Conservation (phyloP, 2,329 filamentous ascomycete species). For the Myriosclerotinia duriaeana region DNA sequence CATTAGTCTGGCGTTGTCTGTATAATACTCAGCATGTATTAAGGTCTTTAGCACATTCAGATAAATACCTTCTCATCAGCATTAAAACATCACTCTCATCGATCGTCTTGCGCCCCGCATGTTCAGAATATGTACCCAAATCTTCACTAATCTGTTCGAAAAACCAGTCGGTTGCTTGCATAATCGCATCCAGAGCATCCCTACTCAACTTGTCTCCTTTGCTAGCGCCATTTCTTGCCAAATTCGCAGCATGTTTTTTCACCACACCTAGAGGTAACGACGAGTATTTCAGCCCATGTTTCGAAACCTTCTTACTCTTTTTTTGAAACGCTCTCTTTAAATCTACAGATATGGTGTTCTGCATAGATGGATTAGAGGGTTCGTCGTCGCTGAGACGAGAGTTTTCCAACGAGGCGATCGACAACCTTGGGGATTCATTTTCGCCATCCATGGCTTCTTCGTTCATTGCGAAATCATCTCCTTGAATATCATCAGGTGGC, state of each 20-base stretch:
- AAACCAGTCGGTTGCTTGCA: constrained; percentile 84
- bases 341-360: not conserved
- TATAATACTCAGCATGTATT: constrained; percentile 41
- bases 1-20: constrained; percentile 75
- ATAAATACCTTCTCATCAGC: constrained; percentile 72
- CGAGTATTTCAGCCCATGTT: constrained; percentile 72
- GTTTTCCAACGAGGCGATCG: not conserved
- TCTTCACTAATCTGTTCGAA: constrained; percentile 86
- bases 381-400: not conserved
- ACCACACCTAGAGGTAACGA: constrained; percentile 71
- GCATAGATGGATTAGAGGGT: not conserved
- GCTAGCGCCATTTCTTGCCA: constrained; percentile 64
- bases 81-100: constrained; percentile 81
- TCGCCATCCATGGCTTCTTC: constrained; percentile 10
- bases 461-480: not conserved
- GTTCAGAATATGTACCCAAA: constrained; percentile 73
- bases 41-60: not conserved
- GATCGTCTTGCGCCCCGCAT: constrained; percentile 80
- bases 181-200: constrained; percentile 71
- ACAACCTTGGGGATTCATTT: not conserved
- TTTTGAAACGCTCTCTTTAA: constrained; percentile 20
- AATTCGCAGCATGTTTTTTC: constrained; percentile 70
- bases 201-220: constrained; percentile 69
- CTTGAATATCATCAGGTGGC: not conserved
- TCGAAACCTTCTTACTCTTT: constrained; percentile 60